These are phyloP conservation scores for Rhododendron simsii DNA, from an alignment of 148 eudicot species.

Conservation along the genomic window DNA sequence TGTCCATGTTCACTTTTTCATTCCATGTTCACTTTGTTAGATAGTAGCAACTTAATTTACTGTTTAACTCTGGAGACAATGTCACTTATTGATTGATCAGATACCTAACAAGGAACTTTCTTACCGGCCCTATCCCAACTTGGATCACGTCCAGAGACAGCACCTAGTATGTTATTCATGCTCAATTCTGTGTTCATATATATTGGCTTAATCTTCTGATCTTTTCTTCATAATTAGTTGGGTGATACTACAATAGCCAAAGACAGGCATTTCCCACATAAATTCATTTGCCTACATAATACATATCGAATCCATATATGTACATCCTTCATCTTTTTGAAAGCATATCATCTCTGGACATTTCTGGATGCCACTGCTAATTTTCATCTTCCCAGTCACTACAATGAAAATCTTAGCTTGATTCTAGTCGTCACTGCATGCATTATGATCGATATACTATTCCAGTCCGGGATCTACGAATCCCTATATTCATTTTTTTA, in stretches of 20 bases:
- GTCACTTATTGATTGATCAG: constrained; percentile 19
- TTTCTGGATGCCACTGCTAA: background rate
- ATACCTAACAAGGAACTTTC: constrained; percentile 49
- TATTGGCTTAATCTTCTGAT: background rate
- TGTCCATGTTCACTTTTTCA: background rate
- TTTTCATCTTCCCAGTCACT: background rate
- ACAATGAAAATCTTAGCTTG: no score
- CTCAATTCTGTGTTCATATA: background rate
- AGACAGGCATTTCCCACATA: background rate
- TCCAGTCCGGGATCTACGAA: background rate
- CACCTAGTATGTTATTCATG: constrained; percentile 15
- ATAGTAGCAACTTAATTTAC: background rate
- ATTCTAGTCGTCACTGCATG: background rate
- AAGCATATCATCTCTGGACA: background rate
- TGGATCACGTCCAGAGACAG: constrained; percentile 35
- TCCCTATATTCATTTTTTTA: background rate
- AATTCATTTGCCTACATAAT: background rate
- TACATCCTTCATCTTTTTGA: background rate
- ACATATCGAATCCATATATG: background rate
- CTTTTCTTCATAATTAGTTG: background rate
- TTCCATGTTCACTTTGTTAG: background rate
- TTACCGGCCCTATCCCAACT: constrained; percentile 42
- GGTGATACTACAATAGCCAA: background rate
- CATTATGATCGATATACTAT: background rate
- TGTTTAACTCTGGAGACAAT: background rate